Base-by-base conservation (phyloP, 2,329 filamentous ascomycete genomes). In the Akanthomyces uredinophilus region DNA sequence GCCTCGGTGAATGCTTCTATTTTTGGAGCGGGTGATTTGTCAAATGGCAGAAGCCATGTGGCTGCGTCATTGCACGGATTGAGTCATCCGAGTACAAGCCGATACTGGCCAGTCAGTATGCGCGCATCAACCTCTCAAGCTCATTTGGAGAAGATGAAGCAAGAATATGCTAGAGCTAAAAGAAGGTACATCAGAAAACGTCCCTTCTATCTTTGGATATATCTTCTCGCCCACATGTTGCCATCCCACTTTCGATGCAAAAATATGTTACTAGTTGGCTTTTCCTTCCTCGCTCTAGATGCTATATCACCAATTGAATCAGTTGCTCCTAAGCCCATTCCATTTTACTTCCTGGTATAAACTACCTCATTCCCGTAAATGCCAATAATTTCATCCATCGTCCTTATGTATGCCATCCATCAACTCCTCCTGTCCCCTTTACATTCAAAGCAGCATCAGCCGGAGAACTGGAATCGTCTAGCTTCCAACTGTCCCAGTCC, bases 401-500 rank as follows among this genome's bases (percentile, higher is more conserved):
- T 29, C 27, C 39, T 32, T 62, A 63, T 63, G 54, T 64, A 60
- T 54, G 64, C 64, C 64, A 64, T 41, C 49, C 41, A 43, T 51
- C 60, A 61, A 49, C 44, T 50, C 53, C 44, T 43, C 51, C 20
- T 60, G 35, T 60, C 35, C 61, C 56, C 39, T 50, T 61, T 39
- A 27, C 51, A 10, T 46, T 11, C 53, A 55, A 44, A 32, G 60
- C 49, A 35, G 52, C 24, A 47, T 72, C 66, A 78, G 57, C 76
- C 76, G n/a, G 72, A 72, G 60, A 96, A 98, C 68, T 91, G 89
- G 78, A 98, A 98, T 66, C 90, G 86, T 24, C 89, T 87, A 27
- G 92, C 92, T 77, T 96, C 92, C 63, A 98, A 79, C 71, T 92
- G 84, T 4, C 94, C 94, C 47, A 98, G 79, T 1, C 94, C 94